Conservation (phyloP, 352 stramenopile genomes). For the Globisporangium echinulatum region DNA sequence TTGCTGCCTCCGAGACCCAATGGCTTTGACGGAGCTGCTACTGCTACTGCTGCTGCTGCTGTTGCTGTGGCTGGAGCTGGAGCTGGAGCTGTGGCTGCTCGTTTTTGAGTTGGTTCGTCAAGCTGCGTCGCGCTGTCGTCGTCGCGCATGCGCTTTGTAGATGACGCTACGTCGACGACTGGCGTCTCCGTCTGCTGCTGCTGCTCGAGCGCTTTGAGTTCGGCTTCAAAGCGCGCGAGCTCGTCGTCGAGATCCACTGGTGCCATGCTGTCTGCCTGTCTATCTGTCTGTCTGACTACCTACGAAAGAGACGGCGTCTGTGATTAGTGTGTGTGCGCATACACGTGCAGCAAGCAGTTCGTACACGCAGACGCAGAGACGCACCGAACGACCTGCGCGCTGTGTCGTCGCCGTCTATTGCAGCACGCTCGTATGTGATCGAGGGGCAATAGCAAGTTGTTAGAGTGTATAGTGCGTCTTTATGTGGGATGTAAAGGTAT, state of each 20-base stretch:
- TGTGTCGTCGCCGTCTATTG: not conserved
- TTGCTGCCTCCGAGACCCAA: conserved; percentile 3
- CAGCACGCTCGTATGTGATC: not conserved
- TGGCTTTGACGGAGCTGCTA: conserved; percentile 5
- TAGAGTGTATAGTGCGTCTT: too few species aligned
- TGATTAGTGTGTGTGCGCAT: not conserved
- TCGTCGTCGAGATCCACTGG: conserved; percentile 55
- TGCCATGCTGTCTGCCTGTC: conserved; percentile 24
- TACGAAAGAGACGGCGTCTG: not conserved
- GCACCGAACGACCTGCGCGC: too few species aligned
- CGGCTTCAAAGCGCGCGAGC: conserved; percentile 77
- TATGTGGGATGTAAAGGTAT: too few species aligned
- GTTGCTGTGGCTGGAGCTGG: too few species aligned
- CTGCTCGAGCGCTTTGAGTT: conserved; percentile 73
- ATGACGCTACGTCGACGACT: not conserved
- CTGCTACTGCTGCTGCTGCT: too few species aligned
- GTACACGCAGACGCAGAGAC: too few species aligned
- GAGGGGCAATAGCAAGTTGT: too few species aligned
- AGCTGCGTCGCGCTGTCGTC: conserved; percentile 11
- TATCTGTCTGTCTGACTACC: not conserved
- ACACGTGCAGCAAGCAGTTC: too few species aligned
- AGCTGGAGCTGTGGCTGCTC: not conserved
- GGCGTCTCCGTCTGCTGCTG: conserved; percentile 8
- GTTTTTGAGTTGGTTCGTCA: conserved; percentile 21
- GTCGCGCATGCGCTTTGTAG: conserved; percentile 25